These are phyloP conservation scores for Hibiscus trionum DNA, from an alignment of 345 rosid species.

Conservation along the genomic window DNA sequence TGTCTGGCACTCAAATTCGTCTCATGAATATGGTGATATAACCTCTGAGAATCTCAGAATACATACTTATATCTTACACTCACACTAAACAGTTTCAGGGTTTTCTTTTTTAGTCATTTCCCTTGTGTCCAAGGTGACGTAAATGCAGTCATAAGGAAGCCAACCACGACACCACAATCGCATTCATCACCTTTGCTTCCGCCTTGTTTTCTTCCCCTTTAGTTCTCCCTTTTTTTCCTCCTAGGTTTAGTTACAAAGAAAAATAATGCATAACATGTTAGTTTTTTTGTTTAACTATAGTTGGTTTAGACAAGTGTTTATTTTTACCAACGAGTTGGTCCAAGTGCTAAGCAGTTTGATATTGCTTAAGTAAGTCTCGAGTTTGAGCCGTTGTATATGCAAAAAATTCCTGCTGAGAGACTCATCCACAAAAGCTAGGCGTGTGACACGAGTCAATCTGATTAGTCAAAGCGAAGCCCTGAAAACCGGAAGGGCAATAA, in stretches of 20 bases:
- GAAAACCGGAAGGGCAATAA: too few relatives aligned
- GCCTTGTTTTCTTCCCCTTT: background rate
- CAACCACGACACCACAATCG: background rate
- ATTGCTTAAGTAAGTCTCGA: too few relatives aligned
- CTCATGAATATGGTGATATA: background rate
- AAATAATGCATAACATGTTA: background rate
- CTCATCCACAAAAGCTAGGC: too few relatives aligned
- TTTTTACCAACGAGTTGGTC: too few relatives aligned
- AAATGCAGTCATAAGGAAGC: background rate
- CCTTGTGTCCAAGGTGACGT: background rate
- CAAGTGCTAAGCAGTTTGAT: too few relatives aligned
- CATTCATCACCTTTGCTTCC: too few relatives aligned
- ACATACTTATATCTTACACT: background rate
- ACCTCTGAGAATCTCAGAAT: too few relatives aligned
- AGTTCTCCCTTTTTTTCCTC: background rate
- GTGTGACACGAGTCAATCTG: too few relatives aligned
- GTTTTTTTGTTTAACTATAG: background rate
- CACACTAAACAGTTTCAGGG: background rate
- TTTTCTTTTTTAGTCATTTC: background rate
- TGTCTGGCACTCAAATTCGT: background rate
- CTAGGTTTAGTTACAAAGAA: background rate
- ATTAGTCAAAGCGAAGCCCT: too few relatives aligned
- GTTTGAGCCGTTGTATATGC: too few relatives aligned
- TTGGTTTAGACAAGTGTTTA: background rate
- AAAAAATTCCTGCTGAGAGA: too few relatives aligned